These are phyloP conservation scores for Cardiospermum halicacabum DNA, from an alignment of 345 rosid species.

Conservation along the genomic window DNA sequence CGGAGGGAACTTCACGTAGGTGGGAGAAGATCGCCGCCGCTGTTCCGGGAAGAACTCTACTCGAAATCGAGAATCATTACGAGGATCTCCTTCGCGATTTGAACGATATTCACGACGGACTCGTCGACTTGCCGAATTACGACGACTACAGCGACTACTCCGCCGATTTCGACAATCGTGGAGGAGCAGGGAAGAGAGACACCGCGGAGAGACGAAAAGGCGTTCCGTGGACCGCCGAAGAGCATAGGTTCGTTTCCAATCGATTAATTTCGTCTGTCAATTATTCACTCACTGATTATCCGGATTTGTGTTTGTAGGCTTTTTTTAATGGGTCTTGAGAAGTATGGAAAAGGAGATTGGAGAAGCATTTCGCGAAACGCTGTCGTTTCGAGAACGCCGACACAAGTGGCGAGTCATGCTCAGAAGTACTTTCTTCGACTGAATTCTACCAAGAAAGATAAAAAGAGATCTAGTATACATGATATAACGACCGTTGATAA, in stretches of 20 bases:
- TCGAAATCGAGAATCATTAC: conserved; percentile 17
- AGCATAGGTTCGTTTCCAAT: conserved; percentile 16
- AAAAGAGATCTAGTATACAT: conserved; percentile 28
- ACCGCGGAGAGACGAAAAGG: conserved; percentile 35
- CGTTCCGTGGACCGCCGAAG: conserved; percentile 28
- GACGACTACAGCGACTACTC: too few species aligned
- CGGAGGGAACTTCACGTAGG: conserved; percentile 21
- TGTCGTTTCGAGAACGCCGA: conserved; percentile 24
- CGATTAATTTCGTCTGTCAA: neutral
- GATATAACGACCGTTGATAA: conserved; percentile 16
- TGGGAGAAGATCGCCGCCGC: conserved; percentile 25
- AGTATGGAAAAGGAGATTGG: conserved; percentile 28
- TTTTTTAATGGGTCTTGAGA: conserved; percentile 21
- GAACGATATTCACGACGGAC: conserved; percentile 22
- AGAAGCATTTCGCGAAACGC: conserved; percentile 29
- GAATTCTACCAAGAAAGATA: conserved; percentile 14
- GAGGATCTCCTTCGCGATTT: conserved; percentile 27
- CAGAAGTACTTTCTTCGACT: conserved; percentile 25
- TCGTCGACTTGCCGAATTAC: conserved; percentile 25
- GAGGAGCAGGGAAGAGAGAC: conserved; percentile 3
- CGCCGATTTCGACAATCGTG: too few species aligned
- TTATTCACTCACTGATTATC: neutral
- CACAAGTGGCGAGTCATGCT: conserved; percentile 31
- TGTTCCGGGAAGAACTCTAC: conserved; percentile 22
- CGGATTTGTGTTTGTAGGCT: conserved; percentile 6